Conservation (phyloP, 495 filamentous ascomycete species). For the Thermothielavioides terrestris region DNA sequence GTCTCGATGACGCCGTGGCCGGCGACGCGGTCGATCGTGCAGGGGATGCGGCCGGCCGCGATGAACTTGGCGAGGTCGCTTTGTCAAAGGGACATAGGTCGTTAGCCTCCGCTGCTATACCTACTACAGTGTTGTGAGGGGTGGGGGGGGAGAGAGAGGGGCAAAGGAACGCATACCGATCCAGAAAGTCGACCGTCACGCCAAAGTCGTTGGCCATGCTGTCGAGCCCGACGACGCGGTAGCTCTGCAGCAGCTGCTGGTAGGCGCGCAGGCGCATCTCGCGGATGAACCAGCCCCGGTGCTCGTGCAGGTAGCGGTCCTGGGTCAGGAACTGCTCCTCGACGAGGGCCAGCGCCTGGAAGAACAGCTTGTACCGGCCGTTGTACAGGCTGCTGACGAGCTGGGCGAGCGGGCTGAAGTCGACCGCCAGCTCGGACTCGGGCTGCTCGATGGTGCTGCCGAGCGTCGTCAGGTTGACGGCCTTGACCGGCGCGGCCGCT, state of each 20-base stretch:
- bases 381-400: constrained; percentile 86
- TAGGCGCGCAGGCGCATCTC: constrained; percentile 96
- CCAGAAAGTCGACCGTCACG: constrained; percentile 89
- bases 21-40: constrained; percentile 89
- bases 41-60: constrained; percentile 83
- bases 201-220: constrained; percentile 97
- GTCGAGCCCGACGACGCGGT: constrained; percentile 87
- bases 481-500: constrained; percentile 50
- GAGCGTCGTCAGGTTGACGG: constrained; percentile 75
- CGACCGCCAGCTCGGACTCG: constrained; percentile 69
- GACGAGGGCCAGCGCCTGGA: constrained; percentile 78
- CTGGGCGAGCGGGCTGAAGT: constrained; percentile 71
- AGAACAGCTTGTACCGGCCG: constrained; percentile 89
- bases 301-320: constrained; percentile 89
- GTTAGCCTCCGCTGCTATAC: constrained; percentile 14
- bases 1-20: constrained; percentile 93
- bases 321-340: constrained; percentile 90
- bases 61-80: constrained; percentile 97
- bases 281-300: constrained; percentile 89
- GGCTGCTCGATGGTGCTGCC: constrained; percentile 58
- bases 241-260: constrained; percentile 93
- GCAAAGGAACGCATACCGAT: constrained; percentile 54
- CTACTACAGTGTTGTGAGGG: too few relatives aligned
- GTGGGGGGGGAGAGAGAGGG: neutral
- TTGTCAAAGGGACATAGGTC: neutral